Evolutionary conservation across 345 rosid species (phyloP).

Genomic region (Lepidium africanum): DNA sequence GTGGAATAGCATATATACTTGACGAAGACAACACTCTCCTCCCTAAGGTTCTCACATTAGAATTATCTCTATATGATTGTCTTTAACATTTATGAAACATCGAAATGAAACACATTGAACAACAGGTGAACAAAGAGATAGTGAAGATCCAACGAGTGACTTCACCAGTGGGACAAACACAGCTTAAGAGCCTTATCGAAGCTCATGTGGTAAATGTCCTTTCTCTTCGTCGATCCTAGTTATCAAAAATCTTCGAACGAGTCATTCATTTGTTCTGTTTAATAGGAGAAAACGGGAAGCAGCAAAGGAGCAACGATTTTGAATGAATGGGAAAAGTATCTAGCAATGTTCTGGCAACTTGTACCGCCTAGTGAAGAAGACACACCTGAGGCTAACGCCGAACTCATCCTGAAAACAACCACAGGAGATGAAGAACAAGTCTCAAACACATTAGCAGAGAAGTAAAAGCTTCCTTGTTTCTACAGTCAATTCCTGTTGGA

Average conservation of each 20-base stretch:
- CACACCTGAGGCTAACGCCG: constrained; percentile 86
- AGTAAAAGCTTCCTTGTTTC: constrained; percentile 2
- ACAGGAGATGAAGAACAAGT: constrained; percentile 39
- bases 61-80: not conserved
- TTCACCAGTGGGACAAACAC: constrained; percentile 90
- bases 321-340: constrained; percentile 70
- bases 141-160: constrained; percentile 90
- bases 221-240: not conserved
- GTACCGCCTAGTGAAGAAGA: constrained; percentile 99
- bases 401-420: constrained; percentile 40
- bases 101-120: constrained; percentile 7
- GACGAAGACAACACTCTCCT: constrained; percentile 83
- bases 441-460: constrained; percentile 8
- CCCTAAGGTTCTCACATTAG: constrained; percentile 58
- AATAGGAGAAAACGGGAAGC: constrained; percentile 89
- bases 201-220: constrained; percentile 64
- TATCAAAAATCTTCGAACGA: not conserved
- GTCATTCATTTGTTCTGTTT: not conserved
- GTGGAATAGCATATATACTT: constrained; percentile 87
- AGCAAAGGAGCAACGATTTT: constrained; percentile 63
- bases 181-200: constrained; percentile 78
- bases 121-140: constrained; percentile 85
- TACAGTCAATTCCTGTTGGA: constrained; percentile 14
- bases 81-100: not conserved
- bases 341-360: constrained; percentile 87